Base-by-base conservation (phyloP, 768 basidiomycete genomes). In the Agaricus blazei region DNA sequence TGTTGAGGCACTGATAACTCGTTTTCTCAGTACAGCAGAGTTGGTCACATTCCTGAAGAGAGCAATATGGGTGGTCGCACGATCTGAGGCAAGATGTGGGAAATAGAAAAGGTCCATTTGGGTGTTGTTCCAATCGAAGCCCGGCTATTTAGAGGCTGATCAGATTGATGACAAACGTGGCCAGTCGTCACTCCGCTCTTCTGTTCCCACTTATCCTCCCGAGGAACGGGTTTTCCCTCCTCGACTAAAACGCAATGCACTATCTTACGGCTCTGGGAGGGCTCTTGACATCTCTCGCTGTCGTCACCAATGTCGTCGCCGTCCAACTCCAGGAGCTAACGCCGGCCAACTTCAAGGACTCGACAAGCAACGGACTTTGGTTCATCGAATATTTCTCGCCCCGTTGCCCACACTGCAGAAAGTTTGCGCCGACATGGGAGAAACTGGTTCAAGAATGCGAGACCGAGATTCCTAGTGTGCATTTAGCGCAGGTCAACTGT, bases 331-430 rank as follows among this genome's bases (percentile, higher is more conserved):
- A 56, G 15, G 37, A 72, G 56, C 78, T 91, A 45, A 84, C 79
- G 0, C 80, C 85, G 3, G 77, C 81, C 45, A 80, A 77, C 58
- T 90, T 92, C 67, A 65, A 78, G 9, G 54, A 71, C 12, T 74
- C 80, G 0, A 75, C 81, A 19, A 62, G 76, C 0, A 62, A 75
- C 0, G 89, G 88, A n/a, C 71, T 83, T 3, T 90, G 86, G 87
- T 84, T 95, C 56, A 74, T 96, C 48, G 93, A 96, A 62, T 87
- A 90, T 68, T 97, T 83, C 66, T 93, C 90, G 1, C 94, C 94
- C 0, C 87, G 85, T 64, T 97, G 94, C 62, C 65, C 68, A 3
- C 93, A 96, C 65, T 97, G 93, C 68, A 75, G 77, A 31, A 66
- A 72, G 0, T 96, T 97, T 61, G 84, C 83, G 9, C 87, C 93